These are phyloP conservation scores for Pseudocercospora crystallina DNA, from an alignment of 2,329 filamentous ascomycete genomes.

Conservation along the genomic window DNA sequence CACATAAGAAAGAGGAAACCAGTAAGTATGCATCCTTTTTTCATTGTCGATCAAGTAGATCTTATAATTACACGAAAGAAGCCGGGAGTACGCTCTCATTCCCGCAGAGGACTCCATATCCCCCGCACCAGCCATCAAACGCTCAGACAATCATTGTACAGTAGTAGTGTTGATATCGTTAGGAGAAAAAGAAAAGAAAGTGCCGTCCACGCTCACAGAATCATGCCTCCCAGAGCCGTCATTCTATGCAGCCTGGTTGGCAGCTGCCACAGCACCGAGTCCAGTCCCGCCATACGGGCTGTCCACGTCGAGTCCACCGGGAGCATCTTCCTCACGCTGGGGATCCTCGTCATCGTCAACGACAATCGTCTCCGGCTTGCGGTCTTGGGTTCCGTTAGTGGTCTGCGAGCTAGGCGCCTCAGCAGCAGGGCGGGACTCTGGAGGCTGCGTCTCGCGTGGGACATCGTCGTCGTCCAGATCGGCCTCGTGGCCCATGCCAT, in stretches of 20 bases:
- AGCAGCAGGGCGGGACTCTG: not conserved
- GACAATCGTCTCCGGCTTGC: slow-evolving; percentile 16
- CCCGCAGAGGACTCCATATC: no score
- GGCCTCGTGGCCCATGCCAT: slow-evolving; percentile 50
- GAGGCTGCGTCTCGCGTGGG: slow-evolving; percentile 3
- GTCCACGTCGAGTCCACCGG: slow-evolving; percentile 9
- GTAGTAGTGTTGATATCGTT: no score
- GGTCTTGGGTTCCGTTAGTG: slow-evolving; percentile 13
- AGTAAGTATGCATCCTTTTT: no score
- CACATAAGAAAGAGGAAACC: no score
- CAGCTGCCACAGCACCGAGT: slow-evolving; percentile 24
- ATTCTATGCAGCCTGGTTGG: slow-evolving; percentile 14
- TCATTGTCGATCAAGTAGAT: no score
- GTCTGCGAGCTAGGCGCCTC: slow-evolving; percentile 5
- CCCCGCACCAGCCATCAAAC: no score
- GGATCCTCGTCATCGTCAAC: slow-evolving; percentile 22
- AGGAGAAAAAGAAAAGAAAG: no score
- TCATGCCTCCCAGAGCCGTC: no score
- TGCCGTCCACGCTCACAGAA: no score
- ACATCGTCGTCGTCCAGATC: slow-evolving; percentile 28
- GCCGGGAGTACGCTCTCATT: no score
- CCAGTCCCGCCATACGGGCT: slow-evolving; percentile 24
- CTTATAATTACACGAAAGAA: no score
- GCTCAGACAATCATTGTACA: no score
- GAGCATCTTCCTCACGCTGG: slow-evolving; percentile 11